A percentile compares a stretch with the other conserved stretches of the same genome.
phyloP scores from a whole-genome alignment of 163 green algal genomes.

The Scenedesmus sp. region DNA sequence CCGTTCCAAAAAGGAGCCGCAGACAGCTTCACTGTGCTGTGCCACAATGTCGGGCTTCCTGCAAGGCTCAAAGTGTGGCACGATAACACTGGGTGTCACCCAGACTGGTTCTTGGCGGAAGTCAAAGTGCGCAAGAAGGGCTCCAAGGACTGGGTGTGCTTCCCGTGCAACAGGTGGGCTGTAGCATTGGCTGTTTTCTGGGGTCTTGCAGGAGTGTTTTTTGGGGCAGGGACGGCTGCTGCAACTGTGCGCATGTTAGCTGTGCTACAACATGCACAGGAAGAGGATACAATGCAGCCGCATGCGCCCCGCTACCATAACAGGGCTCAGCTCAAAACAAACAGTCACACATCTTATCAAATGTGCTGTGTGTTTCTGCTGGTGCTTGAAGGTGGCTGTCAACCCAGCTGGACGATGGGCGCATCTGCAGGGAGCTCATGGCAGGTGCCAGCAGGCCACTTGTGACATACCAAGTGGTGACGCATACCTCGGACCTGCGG shows the following conservation, averaged over 20 bases:
- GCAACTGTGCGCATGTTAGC: neutral
- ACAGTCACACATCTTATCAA: too few species aligned
- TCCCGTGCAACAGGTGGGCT: constrained; percentile 67
- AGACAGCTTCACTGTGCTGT: constrained; percentile 67
- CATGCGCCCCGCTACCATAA: neutral
- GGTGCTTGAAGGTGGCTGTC: constrained; percentile 70
- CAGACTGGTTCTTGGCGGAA: constrained; percentile 78
- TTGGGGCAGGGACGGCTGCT: neutral
- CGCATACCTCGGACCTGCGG: constrained; percentile 66
- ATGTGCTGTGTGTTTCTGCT: too few species aligned
- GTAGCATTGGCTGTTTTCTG: neutral
- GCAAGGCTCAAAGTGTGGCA: constrained; percentile 74
- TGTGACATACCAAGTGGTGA: constrained; percentile 54
- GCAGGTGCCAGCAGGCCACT: constrained; percentile 27
- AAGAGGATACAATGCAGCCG: neutral
- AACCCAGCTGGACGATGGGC: constrained; percentile 67
- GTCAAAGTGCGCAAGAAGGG: constrained; percentile 71
- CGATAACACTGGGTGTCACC: constrained; percentile 72
- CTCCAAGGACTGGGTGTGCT: constrained; percentile 64
- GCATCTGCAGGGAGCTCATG: constrained; percentile 65
- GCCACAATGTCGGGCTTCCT: constrained; percentile 62
- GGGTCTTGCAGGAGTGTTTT: neutral
- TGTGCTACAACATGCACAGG: neutral
- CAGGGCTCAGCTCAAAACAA: neutral
- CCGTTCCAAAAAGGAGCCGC: constrained; percentile 59